phyloP scores from a whole-genome alignment of 176 grass and related monocot species.

The Eleusine coracana region DNA sequence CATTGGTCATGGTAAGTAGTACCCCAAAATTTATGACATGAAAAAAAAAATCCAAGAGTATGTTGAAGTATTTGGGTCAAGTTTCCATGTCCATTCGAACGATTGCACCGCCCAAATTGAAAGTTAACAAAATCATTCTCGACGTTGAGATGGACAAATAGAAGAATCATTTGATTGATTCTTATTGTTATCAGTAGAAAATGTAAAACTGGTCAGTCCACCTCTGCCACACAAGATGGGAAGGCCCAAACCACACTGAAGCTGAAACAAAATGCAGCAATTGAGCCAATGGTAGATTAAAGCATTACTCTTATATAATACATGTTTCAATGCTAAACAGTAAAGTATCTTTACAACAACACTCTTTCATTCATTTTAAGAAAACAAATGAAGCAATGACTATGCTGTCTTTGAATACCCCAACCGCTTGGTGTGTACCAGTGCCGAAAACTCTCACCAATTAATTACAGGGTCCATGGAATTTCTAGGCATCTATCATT shows the following conservation, averaged over 20 bases:
- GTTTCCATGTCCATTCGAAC: neutral
- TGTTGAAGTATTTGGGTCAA: neutral
- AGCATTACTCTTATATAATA: neutral
- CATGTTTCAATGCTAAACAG: neutral
- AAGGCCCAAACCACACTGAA: neutral
- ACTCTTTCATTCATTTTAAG: neutral
- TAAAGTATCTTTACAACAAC: neutral
- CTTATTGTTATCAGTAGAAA: conserved; percentile 20
- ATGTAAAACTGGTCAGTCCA: neutral
- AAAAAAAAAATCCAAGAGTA: neutral
- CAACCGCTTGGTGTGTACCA: neutral
- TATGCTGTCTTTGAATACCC: neutral
- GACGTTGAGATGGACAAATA: neutral
- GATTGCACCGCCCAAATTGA: neutral
- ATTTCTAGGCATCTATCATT: too few relatives aligned
- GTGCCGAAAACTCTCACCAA: neutral
- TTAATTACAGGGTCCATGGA: neutral
- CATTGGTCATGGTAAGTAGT: neutral
- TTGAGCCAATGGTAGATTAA: neutral
- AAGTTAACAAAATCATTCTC: neutral
- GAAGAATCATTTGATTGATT: neutral
- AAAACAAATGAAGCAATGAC: neutral
- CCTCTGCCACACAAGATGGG: neutral
- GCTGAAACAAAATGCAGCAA: neutral
- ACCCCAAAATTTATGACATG: neutral